phyloP scores from a whole-genome alignment of 2,329 filamentous ascomycete species.

The Penicillium crustosum region DNA sequence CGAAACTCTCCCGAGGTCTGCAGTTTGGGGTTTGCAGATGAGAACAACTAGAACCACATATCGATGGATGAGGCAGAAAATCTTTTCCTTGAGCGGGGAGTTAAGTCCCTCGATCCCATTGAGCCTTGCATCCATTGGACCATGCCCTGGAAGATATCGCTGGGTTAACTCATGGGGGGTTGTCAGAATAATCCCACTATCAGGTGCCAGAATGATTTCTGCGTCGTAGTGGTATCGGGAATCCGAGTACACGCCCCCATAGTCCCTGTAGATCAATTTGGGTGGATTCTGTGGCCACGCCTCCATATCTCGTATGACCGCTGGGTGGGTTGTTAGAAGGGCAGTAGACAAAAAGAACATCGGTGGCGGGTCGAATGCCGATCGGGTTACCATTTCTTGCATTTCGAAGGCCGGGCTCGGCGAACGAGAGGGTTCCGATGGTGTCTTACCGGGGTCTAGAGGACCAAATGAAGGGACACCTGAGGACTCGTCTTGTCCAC shows the following conservation, averaged over 20 bases:
- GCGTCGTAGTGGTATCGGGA: conserved; percentile 37
- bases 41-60: background rate
- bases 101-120: background rate
- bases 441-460: background rate
- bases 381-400: background rate
- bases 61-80: background rate
- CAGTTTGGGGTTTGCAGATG: background rate
- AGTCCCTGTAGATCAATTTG: conserved; percentile 31
- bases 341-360: conserved; percentile 26
- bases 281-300: conserved; percentile 18
- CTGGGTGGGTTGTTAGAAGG: conserved; percentile 19
- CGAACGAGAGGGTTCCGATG: background rate
- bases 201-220: conserved; percentile 71
- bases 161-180: conserved; percentile 73
- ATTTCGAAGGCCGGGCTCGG: background rate
- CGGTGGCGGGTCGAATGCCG: background rate
- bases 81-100: background rate
- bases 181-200: conserved; percentile 67
- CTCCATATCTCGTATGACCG: conserved; percentile 2
- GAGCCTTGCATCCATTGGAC: background rate
- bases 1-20: background rate
- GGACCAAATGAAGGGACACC: background rate
- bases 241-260: conserved; percentile 1
- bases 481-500: background rate
- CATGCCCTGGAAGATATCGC: conserved; percentile 61